These are phyloP conservation scores for Ceratocystis eucalypticola DNA, from an alignment of 2,329 filamentous ascomycete species.

Conservation along the genomic window DNA sequence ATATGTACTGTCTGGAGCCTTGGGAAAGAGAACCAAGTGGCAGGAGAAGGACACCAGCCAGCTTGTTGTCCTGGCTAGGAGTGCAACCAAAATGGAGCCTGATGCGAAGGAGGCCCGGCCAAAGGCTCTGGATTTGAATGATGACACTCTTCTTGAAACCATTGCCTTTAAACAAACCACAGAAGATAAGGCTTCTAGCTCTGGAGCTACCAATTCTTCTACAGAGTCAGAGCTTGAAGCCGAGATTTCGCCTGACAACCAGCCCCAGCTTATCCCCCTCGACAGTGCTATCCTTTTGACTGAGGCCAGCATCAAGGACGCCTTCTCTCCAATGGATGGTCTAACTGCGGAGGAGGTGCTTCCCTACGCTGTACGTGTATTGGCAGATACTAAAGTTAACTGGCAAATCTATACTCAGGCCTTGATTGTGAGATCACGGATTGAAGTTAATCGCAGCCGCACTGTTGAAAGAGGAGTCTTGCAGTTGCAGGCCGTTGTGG, in stretches of 20 bases:
- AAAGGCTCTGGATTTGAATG: constrained; percentile 64
- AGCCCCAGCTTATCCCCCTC: constrained; percentile 67
- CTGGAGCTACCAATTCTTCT: constrained; percentile 25
- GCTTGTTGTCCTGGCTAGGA: constrained; percentile 79
- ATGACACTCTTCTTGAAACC: constrained; percentile 82
- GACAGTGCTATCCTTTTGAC: constrained; percentile 87
- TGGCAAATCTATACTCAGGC: constrained; percentile 98
- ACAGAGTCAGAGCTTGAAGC: constrained; percentile 34
- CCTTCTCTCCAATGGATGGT: constrained; percentile 65
- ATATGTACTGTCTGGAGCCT: constrained; percentile 70
- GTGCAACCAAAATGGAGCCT: constrained; percentile 30
- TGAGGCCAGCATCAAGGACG: constrained; percentile 78
- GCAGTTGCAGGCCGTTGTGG: constrained; percentile 87
- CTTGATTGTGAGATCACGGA: constrained; percentile 72
- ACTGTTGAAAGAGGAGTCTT: constrained; percentile 82
- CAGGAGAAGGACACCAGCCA: constrained; percentile 74
- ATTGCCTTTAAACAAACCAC: constrained; percentile 55
- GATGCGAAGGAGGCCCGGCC: constrained; percentile 32
- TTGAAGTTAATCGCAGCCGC: constrained; percentile 74
- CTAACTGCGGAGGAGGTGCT: constrained; percentile 87
- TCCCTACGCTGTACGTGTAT: constrained; percentile 77
- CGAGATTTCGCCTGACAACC: constrained; percentile 58
- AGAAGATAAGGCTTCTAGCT: constrained; percentile 33
- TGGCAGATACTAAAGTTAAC: constrained; percentile 80
- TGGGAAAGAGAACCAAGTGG: constrained; percentile 74